Conservation (phyloP, 2,329 filamentous ascomycete species). For the Fusarium devonianum region DNA sequence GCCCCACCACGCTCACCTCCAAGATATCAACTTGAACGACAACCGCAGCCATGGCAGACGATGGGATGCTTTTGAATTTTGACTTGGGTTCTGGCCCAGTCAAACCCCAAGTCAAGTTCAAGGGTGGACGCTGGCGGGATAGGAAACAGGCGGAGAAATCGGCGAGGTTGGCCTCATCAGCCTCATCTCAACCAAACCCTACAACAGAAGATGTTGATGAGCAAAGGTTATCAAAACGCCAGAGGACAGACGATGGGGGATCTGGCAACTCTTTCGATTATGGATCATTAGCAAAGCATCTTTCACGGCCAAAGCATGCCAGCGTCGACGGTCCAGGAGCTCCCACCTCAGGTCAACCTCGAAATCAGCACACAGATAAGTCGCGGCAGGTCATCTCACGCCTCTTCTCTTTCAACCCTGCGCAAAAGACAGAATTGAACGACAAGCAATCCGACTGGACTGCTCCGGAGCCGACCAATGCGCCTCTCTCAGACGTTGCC, state of each 20-base stretch:
- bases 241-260: conserved; percentile 44
- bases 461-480: conserved; percentile 82
- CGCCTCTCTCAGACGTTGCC: conserved; percentile 82
- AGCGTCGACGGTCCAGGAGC: conserved; percentile 27
- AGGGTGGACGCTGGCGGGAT: conserved; percentile 93
- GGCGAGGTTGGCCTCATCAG: conserved; percentile 40
- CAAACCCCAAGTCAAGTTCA: conserved; percentile 71
- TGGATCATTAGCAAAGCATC: conserved; percentile 13
- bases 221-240: conserved; percentile 55
- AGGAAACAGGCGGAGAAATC: conserved; percentile 70
- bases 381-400: conserved; percentile 79
- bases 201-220: conserved; percentile 39
- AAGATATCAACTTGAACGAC: conserved; percentile 23
- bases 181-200: conserved; percentile 29
- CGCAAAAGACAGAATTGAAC: conserved; percentile 68
- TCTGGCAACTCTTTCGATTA: conserved; percentile 27
- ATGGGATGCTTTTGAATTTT: conserved; percentile 95
- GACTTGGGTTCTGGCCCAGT: conserved; percentile 74
- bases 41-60: conserved; percentile 76
- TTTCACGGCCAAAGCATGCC: conserved; percentile 19
- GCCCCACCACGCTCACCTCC: conserved; percentile 37
- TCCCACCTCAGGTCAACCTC: conserved; percentile 23
- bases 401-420: conserved; percentile 89
- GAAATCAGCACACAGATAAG: conserved; percentile 36
- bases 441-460: conserved; percentile 58